Evolutionary conservation across 306 rosid species (phyloP).

Genomic region (Pyrus betulifolia): DNA sequence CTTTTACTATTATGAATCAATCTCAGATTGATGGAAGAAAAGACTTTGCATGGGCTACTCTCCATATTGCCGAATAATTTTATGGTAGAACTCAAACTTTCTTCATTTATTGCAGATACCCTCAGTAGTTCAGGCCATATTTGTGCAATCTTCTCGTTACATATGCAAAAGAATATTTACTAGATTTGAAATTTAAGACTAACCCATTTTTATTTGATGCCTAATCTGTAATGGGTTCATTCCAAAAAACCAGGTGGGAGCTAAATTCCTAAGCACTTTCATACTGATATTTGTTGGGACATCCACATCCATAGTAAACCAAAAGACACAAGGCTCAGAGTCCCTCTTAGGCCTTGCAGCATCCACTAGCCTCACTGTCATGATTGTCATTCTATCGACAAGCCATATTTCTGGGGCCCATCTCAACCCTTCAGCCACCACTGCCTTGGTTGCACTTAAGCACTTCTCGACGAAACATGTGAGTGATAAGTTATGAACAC

Average conservation of each 20-base stretch:
- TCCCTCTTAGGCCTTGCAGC: constrained; percentile 64
- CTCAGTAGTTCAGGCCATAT: background rate
- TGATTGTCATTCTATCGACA: constrained; percentile 66
- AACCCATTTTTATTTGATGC: constrained; percentile 1
- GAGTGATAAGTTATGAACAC: background rate
- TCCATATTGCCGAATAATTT: no score
- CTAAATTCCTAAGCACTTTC: constrained; percentile 78
- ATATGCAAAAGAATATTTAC: background rate
- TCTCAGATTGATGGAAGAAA: no score
- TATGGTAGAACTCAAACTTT: no score
- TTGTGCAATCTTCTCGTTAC: background rate
- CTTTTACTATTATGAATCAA: no score
- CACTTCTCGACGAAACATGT: constrained; percentile 89
- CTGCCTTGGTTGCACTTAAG: constrained; percentile 79
- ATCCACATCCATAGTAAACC: constrained; percentile 70
- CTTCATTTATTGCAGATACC: no score
- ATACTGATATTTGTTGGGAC: constrained; percentile 65
- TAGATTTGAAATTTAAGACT: background rate
- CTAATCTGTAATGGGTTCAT: background rate
- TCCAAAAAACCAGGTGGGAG: constrained; percentile 65
- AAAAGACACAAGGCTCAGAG: constrained; percentile 54
- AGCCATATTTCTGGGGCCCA: constrained; percentile 93
- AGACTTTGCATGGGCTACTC: no score
- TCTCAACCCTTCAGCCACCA: constrained; percentile 80
- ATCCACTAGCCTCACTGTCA: constrained; percentile 69